These are phyloP conservation scores for Silene coronaria DNA, from an alignment of 179 eudicot genomes.

Conservation along the genomic window DNA sequence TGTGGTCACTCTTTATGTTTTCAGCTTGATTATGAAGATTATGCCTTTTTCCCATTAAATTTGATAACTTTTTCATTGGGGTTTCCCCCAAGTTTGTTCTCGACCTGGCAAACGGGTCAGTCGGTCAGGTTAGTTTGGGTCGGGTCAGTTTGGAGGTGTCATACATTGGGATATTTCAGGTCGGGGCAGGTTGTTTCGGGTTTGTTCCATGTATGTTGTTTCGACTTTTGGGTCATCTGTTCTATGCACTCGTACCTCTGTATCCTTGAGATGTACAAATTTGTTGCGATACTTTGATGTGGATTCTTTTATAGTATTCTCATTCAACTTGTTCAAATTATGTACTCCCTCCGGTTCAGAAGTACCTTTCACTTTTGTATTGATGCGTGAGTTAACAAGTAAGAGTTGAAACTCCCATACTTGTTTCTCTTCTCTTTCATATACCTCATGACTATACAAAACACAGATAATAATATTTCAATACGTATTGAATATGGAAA, in stretches of 20 bases:
- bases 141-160: neutral
- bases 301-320: neutral
- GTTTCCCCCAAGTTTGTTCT: no score
- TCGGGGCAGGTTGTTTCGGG: neutral
- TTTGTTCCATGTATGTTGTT: neutral
- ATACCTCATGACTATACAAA: neutral
- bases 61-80: neutral
- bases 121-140: neutral
- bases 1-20: neutral
- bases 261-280: neutral
- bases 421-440: neutral
- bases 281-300: neutral
- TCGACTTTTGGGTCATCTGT: neutral
- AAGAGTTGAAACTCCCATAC: neutral
- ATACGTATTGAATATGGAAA: no score
- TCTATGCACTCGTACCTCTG: neutral
- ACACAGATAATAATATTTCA: neutral
- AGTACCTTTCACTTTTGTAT: neutral
- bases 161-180: neutral
- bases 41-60: neutral
- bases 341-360: neutral
- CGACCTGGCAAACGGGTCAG: neutral
- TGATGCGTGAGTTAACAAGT: neutral
- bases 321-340: neutral
- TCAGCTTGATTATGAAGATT: neutral